These are phyloP conservation scores for Eucalyptus coolabah DNA, from an alignment of 345 rosid species.

Conservation along the genomic window DNA sequence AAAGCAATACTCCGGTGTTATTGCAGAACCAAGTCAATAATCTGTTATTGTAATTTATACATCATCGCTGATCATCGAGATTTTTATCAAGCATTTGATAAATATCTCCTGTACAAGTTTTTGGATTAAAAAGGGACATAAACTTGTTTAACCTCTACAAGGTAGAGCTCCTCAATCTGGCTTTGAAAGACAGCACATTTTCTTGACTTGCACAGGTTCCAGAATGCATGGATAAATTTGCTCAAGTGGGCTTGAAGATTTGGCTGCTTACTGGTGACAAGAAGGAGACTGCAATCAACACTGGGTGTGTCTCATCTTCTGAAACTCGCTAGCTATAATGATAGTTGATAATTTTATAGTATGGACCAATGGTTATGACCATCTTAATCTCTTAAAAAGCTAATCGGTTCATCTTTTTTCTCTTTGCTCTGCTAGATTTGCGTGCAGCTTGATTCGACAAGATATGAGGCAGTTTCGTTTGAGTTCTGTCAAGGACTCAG, in stretches of 20 bases:
- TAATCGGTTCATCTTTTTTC: background rate
- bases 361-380: background rate
- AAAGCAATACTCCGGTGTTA: background rate
- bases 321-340: background rate
- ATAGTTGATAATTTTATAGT: background rate
- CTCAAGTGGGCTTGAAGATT: constrained; percentile 73
- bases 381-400: background rate
- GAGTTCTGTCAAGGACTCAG: constrained; percentile 13
- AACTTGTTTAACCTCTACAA: background rate
- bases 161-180: background rate
- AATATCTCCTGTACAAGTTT: background rate
- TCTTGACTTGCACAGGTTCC: constrained; percentile 34
- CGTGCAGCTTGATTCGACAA: constrained; percentile 71
- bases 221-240: constrained; percentile 74
- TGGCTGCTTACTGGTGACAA: constrained; percentile 87
- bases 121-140: background rate
- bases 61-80: background rate
- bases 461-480: constrained; percentile 46
- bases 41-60: background rate
- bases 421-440: constrained; percentile 31
- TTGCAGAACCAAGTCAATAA: background rate
- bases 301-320: constrained; percentile 30
- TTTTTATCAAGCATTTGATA: background rate
- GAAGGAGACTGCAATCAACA: constrained; percentile 77
- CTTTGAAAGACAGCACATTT: background rate